Base-by-base conservation (phyloP, 192 early-diverging fungal genomes). In the Umbelopsis vinacea region DNA sequence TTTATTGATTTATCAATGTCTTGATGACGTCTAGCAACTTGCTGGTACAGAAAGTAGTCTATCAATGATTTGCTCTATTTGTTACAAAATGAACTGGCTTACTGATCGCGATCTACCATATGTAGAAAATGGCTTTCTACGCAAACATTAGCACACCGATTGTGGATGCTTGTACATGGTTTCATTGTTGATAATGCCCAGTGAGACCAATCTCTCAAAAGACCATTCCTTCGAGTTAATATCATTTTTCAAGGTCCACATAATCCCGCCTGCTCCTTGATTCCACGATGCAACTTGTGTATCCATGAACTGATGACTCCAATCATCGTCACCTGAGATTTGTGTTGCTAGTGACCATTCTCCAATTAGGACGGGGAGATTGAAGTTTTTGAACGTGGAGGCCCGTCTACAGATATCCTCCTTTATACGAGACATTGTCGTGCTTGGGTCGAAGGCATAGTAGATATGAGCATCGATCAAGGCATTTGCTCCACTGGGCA, bases 361-460 rank as follows among this genome's bases (percentile, higher is more conserved):
- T 37, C 75, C 75, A 23, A 54, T 66, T n/a, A 76, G 66, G 23
- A 76, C 75, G 21, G 75, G 75, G 21, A 76, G 45, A 60, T 76
- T 63, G 52, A 72, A 76, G 11, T 35, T 72, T 6, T 6, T 4
- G 23, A 46, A 23, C 12, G 24, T 22, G 6, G 37, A 37, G 5
- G 33, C 48, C 14, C 33, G 46, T 19, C 57, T 37, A 40, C 75
- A 76, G 19, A 76, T 55, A 8, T 67, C 47, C 10, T 67, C 38
- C 19, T 71, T 9, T 23, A 76, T 68, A 40, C 47, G 10, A 38
- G 2, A 46, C 1, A 5, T 9, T n/a, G 60, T 45, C 0, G 35
- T 35, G 24, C 35, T 50, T 5, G 69, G 43, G 43, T 50, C 26
- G 19, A 46, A 71, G 26, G 70, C 66, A 26, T 55, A 76, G 12